Percentiles rank a stretch among this genome's conserved stretches.
Evolutionary conservation across 169 alveolate genomes (phyloP).

Genomic region (Babesia ovis): DNA sequence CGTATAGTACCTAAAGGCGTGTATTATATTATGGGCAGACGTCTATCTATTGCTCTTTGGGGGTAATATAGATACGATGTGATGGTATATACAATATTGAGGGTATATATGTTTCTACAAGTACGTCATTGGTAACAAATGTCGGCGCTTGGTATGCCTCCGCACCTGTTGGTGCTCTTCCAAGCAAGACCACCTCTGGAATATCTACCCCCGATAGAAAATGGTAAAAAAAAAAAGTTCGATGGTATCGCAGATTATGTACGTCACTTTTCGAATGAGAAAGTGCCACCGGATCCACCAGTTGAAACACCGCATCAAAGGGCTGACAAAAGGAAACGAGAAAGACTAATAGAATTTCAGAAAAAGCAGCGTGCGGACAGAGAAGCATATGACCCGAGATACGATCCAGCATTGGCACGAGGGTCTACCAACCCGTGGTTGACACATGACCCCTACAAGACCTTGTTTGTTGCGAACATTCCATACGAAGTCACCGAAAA

Average conservation of each 20-base stretch:
- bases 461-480: slow-evolving; percentile 92
- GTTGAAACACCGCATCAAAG: slow-evolving; percentile 73
- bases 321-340: slow-evolving; percentile 66
- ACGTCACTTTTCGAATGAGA: slow-evolving; percentile 62
- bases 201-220: slow-evolving; percentile 52
- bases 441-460: slow-evolving; percentile 89
- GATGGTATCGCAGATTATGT: slow-evolving; percentile 69
- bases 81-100: too few relatives aligned
- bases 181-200: slow-evolving; percentile 80
- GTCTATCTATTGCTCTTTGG: too few relatives aligned
- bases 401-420: slow-evolving; percentile 59
- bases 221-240: slow-evolving; percentile 57
- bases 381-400: slow-evolving; percentile 70
- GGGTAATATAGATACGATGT: too few relatives aligned
- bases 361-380: slow-evolving; percentile 48
- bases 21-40: too few relatives aligned
- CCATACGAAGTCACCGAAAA: slow-evolving; percentile 91
- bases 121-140: too few relatives aligned
- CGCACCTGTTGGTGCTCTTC: slow-evolving; percentile 77
- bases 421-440: slow-evolving; percentile 66
- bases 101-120: too few relatives aligned
- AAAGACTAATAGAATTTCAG: slow-evolving; percentile 53
- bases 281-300: slow-evolving; percentile 70
- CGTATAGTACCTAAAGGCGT: too few relatives aligned
- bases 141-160: slow-evolving; percentile 86